Conservation (phyloP, 139 green algal species). For the Tetraselmis chui region DNA sequence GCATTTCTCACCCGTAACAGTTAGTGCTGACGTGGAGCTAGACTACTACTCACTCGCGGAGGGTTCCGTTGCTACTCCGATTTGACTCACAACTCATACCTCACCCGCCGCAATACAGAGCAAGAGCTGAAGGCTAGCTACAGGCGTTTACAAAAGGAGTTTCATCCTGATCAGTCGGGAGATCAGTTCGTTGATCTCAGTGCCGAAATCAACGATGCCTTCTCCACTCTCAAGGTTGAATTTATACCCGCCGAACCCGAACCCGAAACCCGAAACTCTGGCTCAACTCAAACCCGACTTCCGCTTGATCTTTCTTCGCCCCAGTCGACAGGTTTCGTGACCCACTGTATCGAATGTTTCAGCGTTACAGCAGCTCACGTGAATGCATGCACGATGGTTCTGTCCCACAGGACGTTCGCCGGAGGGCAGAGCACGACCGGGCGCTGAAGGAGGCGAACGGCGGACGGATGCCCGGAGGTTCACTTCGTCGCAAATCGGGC, state of each 20-base stretch:
- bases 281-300: too few species aligned
- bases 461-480: not conserved
- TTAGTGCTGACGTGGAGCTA: not conserved
- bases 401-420: not conserved
- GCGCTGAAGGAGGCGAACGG: constrained; percentile 1
- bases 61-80: not conserved
- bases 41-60: not conserved
- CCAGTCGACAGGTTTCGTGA: too few species aligned
- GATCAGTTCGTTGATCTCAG: constrained; percentile 8
- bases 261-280: constrained; percentile 5
- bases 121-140: constrained; percentile 13
- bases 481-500: not conserved
- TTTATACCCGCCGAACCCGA: not conserved
- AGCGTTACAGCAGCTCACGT: too few species aligned
- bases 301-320: too few species aligned
- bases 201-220: constrained; percentile 12
- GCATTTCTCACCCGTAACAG: not conserved
- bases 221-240: constrained; percentile 2
- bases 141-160: constrained; percentile 13
- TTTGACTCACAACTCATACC: too few species aligned
- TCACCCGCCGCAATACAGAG: too few species aligned
- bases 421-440: constrained; percentile 4
- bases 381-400: too few species aligned
- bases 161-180: constrained; percentile 11
- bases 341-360: too few species aligned